Evolutionary conservation across 768 basidiomycete species (phyloP).

Genomic region (Nidula microcarpa): DNA sequence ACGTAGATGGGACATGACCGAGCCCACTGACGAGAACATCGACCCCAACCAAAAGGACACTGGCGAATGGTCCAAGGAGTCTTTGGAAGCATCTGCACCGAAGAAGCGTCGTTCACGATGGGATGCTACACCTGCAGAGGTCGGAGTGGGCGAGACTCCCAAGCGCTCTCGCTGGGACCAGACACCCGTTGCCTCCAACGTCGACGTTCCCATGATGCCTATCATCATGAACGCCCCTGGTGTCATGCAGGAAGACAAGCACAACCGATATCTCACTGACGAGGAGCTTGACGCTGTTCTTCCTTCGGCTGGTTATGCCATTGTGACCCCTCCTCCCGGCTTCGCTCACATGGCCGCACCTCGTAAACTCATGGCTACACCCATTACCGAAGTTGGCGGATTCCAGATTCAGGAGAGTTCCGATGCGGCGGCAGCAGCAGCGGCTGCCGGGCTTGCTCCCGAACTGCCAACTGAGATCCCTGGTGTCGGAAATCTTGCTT

Average conservation of each 20-base stretch:
- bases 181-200: conserved; percentile 71
- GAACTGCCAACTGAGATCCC: conserved; percentile 97
- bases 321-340: conserved; percentile 92
- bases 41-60: conserved; percentile 56
- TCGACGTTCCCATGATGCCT: conserved; percentile 66
- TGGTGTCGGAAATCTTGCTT: conserved; percentile 93
- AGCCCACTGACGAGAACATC: conserved; percentile 60
- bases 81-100: conserved; percentile 67
- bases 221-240: conserved; percentile 89
- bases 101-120: conserved; percentile 94
- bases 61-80: conserved; percentile 76
- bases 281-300: conserved; percentile 93
- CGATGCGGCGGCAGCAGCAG: conserved; percentile 82
- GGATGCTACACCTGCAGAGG: conserved; percentile 90
- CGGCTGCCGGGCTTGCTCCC: conserved; percentile 87
- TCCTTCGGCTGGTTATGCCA: conserved; percentile 81
- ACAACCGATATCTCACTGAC: conserved; percentile 93
- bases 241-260: conserved; percentile 90
- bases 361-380: conserved; percentile 57
- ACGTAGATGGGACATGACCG: conserved; percentile 76
- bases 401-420: conserved; percentile 98
- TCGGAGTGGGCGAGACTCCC: conserved; percentile 57
- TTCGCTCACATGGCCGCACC: conserved; percentile 78
- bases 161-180: conserved; percentile 98
- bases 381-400: conserved; percentile 63